Percentiles rank a stretch among this genome's conserved stretches.
Conservation (phyloP, 1,284 basidiomycete genomes). For the Ustilago loliicola region DNA sequence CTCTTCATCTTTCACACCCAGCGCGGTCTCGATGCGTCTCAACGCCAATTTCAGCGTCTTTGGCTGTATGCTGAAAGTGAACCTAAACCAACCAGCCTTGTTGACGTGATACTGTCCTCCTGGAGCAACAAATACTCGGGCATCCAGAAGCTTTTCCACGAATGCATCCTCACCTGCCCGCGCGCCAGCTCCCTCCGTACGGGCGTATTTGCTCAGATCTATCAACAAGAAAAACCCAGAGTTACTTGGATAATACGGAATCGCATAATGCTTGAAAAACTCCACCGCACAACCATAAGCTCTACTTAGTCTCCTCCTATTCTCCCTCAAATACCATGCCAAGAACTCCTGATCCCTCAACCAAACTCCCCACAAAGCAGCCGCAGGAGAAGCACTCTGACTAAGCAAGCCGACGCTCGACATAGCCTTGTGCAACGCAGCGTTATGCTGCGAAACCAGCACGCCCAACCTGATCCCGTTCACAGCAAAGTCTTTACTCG, state of each 20-base stretch:
- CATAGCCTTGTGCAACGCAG: slow-evolving; percentile 46
- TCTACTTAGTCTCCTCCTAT: slow-evolving; percentile 33
- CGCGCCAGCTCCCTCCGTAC: slow-evolving; percentile 2
- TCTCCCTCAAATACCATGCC: slow-evolving; percentile 55
- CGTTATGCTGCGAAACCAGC: slow-evolving; percentile 55
- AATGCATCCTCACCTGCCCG: slow-evolving; percentile 37
- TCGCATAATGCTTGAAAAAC: slow-evolving; percentile 31
- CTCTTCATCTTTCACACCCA: slow-evolving; percentile 28
- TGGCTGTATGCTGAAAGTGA: slow-evolving; percentile 55
- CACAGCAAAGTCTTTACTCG: slow-evolving; percentile 60
- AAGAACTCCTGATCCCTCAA: slow-evolving; percentile 46
- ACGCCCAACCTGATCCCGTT: slow-evolving; percentile 64
- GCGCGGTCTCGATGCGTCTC: slow-evolving; percentile 34
- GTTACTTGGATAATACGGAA: slow-evolving; percentile 49
- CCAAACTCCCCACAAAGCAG: slow-evolving; percentile 44
- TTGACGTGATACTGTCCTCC: slow-evolving; percentile 59
- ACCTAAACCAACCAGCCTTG: slow-evolving; percentile 50
- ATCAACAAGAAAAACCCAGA: slow-evolving; percentile 56
- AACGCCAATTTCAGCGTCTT: slow-evolving; percentile 49
- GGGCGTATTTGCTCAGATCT: not conserved
- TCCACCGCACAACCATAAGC: slow-evolving; percentile 41
- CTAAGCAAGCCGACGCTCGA: slow-evolving; percentile 26
- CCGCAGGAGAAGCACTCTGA: slow-evolving; percentile 45
- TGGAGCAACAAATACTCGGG: slow-evolving; percentile 48
- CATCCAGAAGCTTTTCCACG: slow-evolving; percentile 32